Evolutionary conservation across 2,329 filamentous ascomycete genomes (phyloP), one percentile per base, ranked within the genome.

Genomic region (Corniculantispora saksenae): DNA sequence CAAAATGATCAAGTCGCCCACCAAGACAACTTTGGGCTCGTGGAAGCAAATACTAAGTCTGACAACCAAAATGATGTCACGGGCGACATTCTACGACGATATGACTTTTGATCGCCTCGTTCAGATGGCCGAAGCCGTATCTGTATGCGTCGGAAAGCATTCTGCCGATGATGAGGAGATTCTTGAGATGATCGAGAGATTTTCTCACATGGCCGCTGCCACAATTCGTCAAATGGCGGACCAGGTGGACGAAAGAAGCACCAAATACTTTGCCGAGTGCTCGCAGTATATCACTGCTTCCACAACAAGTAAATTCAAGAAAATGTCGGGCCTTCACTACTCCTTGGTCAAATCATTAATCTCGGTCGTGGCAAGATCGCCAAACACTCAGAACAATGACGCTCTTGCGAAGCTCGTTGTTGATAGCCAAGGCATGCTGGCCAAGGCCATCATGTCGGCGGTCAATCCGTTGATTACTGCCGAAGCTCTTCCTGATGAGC

Each of bases 81-180:
- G 79, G n/a, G 79, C 84, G 0, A 84, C 82, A 0, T 84, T 84
- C 64, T 83, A 86, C 68, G 75, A 82, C 67, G 76, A 72, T 0
- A 80, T 85, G 75, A 70, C 66, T 1, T 86, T 81, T 58, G 67
- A 70, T 0, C 72, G 79, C 61, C 72, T 79, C 6, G 70, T 76
- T 2, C 71, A 73, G 6, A 67, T 77, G 10, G 78, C 78, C 1
- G 72, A 78, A 45, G 71, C 72, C 8, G 68, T 78, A 65, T 74
- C 68, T 27, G 23, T 43, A 48, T 76, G 25, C 70, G 70, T 19
- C 68, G 69, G 38, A 72, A 73, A 50, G 64, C 13, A 27, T 3
- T 48, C 69, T 7, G 65, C 71, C 3, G 66, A 66, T 2, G 66
- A 71, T 35, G 69, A 73, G 32, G 73, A 72, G 43, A 69, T 67